Evolutionary conservation across 1,284 basidiomycete species (phyloP).

Genomic region (Cutaneotrichosporon sp.): DNA sequence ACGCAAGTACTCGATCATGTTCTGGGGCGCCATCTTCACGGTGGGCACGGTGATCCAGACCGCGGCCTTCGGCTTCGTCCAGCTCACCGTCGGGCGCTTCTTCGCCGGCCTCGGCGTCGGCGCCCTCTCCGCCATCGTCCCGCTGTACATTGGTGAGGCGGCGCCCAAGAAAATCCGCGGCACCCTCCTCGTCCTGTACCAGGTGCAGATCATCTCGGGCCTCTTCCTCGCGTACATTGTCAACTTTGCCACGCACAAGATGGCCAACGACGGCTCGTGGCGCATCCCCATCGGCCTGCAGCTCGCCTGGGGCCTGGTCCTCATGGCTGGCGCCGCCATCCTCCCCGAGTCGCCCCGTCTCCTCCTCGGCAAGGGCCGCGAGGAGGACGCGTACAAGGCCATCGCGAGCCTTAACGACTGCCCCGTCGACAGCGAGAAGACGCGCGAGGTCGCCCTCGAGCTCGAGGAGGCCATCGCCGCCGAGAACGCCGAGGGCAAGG

Average conservation of each 20-base stretch:
- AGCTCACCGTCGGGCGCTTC: slow-evolving; percentile 63
- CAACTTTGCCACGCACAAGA: slow-evolving; percentile 67
- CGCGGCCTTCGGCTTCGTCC: slow-evolving; percentile 65
- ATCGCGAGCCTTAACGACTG: slow-evolving; percentile 69
- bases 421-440: slow-evolving; percentile 63
- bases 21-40: slow-evolving; percentile 70
- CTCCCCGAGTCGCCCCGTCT: slow-evolving; percentile 67
- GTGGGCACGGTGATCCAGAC: slow-evolving; percentile 71
- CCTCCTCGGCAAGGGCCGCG: slow-evolving; percentile 37
- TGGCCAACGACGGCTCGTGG: slow-evolving; percentile 67
- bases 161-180: slow-evolving; percentile 74
- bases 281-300: slow-evolving; percentile 55
- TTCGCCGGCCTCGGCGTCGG: slow-evolving; percentile 63
- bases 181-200: slow-evolving; percentile 70
- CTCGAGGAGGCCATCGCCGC: slow-evolving; percentile 60
- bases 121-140: slow-evolving; percentile 74
- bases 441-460: slow-evolving; percentile 67
- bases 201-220: slow-evolving; percentile 66
- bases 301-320: slow-evolving; percentile 35
- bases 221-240: slow-evolving; percentile 73
- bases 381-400: slow-evolving; percentile 62
- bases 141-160: slow-evolving; percentile 77
- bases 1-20: slow-evolving; percentile 68
- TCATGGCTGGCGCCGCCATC: slow-evolving; percentile 65
- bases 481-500: slow-evolving; percentile 75